Evolutionary conservation across 1,284 basidiomycete species (phyloP).

Genomic region (Boletellus sp.): DNA sequence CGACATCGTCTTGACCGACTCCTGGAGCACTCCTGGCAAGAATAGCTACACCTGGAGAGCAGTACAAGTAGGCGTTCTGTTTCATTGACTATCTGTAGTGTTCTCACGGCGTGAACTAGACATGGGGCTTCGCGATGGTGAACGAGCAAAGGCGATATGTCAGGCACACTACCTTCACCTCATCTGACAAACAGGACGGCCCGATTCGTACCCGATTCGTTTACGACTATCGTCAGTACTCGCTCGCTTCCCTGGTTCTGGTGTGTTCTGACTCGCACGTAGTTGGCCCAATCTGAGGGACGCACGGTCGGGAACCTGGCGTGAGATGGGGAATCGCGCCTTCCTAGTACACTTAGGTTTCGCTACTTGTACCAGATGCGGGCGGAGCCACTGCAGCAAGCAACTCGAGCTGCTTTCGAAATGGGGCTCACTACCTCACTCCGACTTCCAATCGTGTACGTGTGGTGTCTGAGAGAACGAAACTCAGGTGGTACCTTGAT

Average conservation of each 20-base stretch:
- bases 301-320: not conserved
- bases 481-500: not conserved
- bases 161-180: constrained; percentile 64
- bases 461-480: constrained; percentile 2
- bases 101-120: constrained; percentile 36
- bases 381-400: not conserved
- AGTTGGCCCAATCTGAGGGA: constrained; percentile 15
- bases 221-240: constrained; percentile 60
- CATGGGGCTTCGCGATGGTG: constrained; percentile 67
- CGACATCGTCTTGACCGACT: constrained; percentile 48
- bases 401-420: too few species aligned
- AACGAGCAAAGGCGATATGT: constrained; percentile 58
- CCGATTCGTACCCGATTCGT: constrained; percentile 53
- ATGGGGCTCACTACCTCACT: not conserved
- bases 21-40: constrained; percentile 52
- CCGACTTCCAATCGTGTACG: not conserved
- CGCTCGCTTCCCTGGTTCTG: not conserved
- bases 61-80: constrained; percentile 42
- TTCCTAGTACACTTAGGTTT: too few species aligned
- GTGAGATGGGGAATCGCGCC: not conserved
- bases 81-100: not conserved
- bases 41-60: constrained; percentile 52
- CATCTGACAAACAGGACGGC: constrained; percentile 50
- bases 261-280: constrained; percentile 10
- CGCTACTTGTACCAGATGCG: not conserved